These are phyloP conservation scores for Xylaria castorea DNA, from an alignment of 495 filamentous ascomycete species.

Conservation along the genomic window DNA sequence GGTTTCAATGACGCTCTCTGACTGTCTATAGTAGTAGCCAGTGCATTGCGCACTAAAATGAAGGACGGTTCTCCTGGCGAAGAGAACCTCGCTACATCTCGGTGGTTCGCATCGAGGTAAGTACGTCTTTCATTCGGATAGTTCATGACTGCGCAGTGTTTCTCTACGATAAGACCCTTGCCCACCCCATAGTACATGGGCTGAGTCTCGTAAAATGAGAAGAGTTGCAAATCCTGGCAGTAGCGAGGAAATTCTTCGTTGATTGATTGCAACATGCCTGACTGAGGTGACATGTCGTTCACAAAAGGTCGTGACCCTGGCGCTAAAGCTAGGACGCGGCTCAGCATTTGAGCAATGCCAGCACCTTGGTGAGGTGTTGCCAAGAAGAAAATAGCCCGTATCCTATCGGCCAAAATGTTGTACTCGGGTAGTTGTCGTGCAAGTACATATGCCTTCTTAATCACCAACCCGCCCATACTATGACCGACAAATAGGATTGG, in stretches of 20 bases:
- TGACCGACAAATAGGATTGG: slow-evolving; percentile 58
- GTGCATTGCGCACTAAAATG: slow-evolving; percentile 21
- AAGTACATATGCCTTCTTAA: slow-evolving; percentile 53
- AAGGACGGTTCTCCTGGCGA: slow-evolving; percentile 25
- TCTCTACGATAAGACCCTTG: slow-evolving; percentile 31
- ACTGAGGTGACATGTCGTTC: slow-evolving; percentile 9
- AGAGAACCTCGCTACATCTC: slow-evolving; percentile 29
- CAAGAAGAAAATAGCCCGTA: slow-evolving; percentile 58
- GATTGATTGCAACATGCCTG: slow-evolving; percentile 25
- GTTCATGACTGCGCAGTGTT: slow-evolving; percentile 31
- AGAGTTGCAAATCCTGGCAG: slow-evolving; percentile 33
- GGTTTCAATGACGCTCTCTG: not conserved
- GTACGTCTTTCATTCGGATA: slow-evolving; percentile 26
- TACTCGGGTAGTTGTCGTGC: slow-evolving; percentile 35
- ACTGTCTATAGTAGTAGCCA: not conserved
- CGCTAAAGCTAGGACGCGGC: slow-evolving; percentile 28
- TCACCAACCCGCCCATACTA: slow-evolving; percentile 62
- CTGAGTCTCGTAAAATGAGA: slow-evolving; percentile 44
- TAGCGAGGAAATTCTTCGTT: slow-evolving; percentile 44
- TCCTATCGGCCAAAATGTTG: slow-evolving; percentile 38
- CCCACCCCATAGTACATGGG: slow-evolving; percentile 13
- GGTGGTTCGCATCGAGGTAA: slow-evolving; percentile 30
- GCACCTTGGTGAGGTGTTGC: slow-evolving; percentile 61
- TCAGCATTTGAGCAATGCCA: slow-evolving; percentile 50
- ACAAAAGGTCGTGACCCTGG: slow-evolving; percentile 10